phyloP scores from a whole-genome alignment of 129 eudicot species.

The Deinandra increscens region DNA sequence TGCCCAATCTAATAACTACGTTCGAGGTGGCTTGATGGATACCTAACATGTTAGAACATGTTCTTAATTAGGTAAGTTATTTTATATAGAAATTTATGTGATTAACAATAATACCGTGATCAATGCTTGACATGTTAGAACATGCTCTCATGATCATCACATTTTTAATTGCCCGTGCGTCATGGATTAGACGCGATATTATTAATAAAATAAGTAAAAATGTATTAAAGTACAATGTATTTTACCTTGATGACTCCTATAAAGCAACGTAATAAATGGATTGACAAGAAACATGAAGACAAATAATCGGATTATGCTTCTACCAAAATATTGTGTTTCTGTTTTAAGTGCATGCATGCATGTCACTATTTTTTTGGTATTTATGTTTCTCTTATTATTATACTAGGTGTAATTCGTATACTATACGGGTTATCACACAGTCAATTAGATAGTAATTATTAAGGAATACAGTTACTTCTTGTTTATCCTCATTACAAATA shows the following conservation, averaged over 20 bases:
- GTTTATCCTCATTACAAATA: too few relatives aligned
- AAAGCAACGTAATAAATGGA: conserved; percentile 29
- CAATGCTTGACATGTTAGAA: conserved; percentile 24
- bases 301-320: conserved; percentile 23
- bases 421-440: too few relatives aligned
- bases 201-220: not conserved
- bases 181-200: not conserved
- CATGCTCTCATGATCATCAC: conserved; percentile 21
- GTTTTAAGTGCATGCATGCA: conserved; percentile 21
- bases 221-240: conserved; percentile 15
- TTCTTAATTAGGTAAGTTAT: not conserved
- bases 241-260: conserved; percentile 19
- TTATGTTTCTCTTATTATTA: too few relatives aligned
- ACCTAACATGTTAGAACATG: too few relatives aligned
- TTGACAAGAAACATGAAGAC: conserved; percentile 27
- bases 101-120: too few relatives aligned
- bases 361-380: too few relatives aligned
- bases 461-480: too few relatives aligned
- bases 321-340: conserved; percentile 32
- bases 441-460: too few relatives aligned
- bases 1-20: conserved; percentile 1
- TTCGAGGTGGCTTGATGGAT: not conserved
- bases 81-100: too few relatives aligned
- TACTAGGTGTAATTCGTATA: too few relatives aligned
- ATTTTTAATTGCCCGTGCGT: not conserved